phyloP scores from a whole-genome alignment of 1,284 basidiomycete genomes.

The Peniophora sp. region DNA sequence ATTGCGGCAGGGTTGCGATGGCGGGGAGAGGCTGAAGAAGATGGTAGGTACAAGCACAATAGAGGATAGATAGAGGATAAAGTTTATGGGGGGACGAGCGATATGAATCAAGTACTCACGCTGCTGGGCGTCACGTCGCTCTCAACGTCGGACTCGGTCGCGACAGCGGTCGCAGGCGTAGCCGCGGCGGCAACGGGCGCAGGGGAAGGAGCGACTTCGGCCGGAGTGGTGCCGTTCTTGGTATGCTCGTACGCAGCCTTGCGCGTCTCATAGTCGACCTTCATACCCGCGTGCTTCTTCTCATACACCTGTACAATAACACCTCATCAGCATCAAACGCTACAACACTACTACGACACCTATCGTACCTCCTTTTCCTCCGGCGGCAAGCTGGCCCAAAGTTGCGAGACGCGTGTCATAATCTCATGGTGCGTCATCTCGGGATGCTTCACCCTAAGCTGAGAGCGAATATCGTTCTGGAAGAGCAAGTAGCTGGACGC shows the following conservation, averaged over 20 bases:
- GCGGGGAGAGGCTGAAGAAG: no score
- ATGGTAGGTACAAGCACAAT: no score
- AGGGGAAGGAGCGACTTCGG: no score
- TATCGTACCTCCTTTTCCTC: conserved; percentile 65
- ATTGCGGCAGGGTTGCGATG: no score
- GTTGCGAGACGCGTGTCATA: conserved; percentile 61
- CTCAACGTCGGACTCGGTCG: no score
- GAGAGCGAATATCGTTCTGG: conserved; percentile 85
- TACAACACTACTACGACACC: background rate
- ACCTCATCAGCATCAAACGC: conserved; percentile 4
- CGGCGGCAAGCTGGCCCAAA: conserved; percentile 66
- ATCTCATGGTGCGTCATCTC: conserved; percentile 67
- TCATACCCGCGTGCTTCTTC: conserved; percentile 24
- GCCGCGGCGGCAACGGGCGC: no score
- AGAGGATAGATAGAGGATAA: no score
- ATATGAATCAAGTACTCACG: no score
- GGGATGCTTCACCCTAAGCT: conserved; percentile 61
- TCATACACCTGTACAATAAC: background rate
- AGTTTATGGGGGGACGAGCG: no score
- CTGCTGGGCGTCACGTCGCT: no score
- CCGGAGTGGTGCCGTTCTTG: background rate
- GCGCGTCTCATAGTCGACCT: conserved; percentile 39
- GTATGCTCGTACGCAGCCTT: conserved; percentile 39
- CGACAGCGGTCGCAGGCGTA: no score
- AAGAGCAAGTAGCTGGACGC: conserved; percentile 93